Evolutionary conservation across 768 basidiomycete species (phyloP).

Genomic region (Roridomyces roridus): DNA sequence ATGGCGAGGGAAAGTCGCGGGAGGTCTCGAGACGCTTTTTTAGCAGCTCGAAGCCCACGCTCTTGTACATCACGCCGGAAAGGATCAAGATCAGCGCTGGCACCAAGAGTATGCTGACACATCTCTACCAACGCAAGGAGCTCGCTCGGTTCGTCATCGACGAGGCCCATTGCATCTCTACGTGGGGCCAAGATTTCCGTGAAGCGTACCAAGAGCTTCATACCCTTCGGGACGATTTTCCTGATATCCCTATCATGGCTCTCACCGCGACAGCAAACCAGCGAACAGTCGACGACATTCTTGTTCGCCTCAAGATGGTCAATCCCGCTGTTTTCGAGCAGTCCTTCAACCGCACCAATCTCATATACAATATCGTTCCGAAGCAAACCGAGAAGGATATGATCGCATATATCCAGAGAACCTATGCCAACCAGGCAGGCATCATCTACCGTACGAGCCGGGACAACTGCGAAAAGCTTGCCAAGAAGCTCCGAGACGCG

Average conservation of each 20-base stretch:
- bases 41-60: constrained; percentile 54
- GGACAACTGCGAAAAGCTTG: constrained; percentile 81
- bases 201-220: constrained; percentile 79
- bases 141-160: constrained; percentile 94
- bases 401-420: constrained; percentile 65
- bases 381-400: constrained; percentile 63
- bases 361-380: constrained; percentile 70
- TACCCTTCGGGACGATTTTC: constrained; percentile 74
- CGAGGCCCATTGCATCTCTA: constrained; percentile 94
- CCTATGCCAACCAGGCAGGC: constrained; percentile 68
- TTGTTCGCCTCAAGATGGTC: constrained; percentile 66
- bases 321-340: constrained; percentile 68
- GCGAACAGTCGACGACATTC: constrained; percentile 80
- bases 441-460: constrained; percentile 86
- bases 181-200: constrained; percentile 95
- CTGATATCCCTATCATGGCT: constrained; percentile 90
- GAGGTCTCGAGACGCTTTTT: constrained; percentile 51
- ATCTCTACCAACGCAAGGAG: constrained; percentile 59
- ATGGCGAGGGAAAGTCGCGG: constrained; percentile 44
- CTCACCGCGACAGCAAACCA: constrained; percentile 93
- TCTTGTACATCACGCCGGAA: constrained; percentile 94
- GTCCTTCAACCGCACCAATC: constrained; percentile 94
- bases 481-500: constrained; percentile 65
- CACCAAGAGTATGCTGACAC: constrained; percentile 60
- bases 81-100: constrained; percentile 68